phyloP scores from a whole-genome alignment of 176 grass and related monocot species.

The Raddia distichophylla region DNA sequence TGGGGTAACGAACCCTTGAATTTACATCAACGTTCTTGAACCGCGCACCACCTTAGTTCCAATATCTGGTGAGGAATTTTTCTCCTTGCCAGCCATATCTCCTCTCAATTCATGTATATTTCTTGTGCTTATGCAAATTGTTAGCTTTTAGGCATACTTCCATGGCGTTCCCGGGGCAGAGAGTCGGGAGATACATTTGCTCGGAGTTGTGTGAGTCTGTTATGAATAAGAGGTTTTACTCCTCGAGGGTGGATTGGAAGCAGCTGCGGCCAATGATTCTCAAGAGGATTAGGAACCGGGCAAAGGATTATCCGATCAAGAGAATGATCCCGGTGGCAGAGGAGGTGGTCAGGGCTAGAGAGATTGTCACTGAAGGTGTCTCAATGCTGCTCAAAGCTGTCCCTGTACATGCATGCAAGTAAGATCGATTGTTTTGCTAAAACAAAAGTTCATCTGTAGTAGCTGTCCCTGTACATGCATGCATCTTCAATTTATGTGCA shows the following conservation, averaged over 20 bases:
- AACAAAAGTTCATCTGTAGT: slow-evolving; percentile 1
- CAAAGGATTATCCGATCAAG: slow-evolving; percentile 75
- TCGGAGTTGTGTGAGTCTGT: slow-evolving; percentile 38
- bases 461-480: too few relatives aligned
- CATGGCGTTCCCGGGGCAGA: slow-evolving; percentile 49
- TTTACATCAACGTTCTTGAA: not conserved
- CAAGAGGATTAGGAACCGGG: slow-evolving; percentile 69
- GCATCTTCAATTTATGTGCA: not conserved
- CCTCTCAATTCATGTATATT: not conserved
- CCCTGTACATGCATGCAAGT: slow-evolving; percentile 85
- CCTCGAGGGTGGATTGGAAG: slow-evolving; percentile 76
- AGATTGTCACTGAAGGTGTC: slow-evolving; percentile 60
- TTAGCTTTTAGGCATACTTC: slow-evolving; percentile 31
- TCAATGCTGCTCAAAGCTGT: slow-evolving; percentile 59
- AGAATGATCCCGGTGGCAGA: slow-evolving; percentile 77
- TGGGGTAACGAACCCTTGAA: too few relatives aligned
- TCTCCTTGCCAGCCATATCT: not conserved
- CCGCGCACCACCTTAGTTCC: not conserved
- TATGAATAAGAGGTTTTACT: slow-evolving; percentile 54
- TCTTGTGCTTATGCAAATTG: not conserved
- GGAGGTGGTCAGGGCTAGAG: slow-evolving; percentile 67
- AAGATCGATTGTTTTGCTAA: slow-evolving; percentile 33
- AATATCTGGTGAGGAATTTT: not conserved
- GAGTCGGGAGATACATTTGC: slow-evolving; percentile 27
- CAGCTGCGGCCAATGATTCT: slow-evolving; percentile 88